A percentile compares a stretch with the other conserved stretches of the same genome.
phyloP scores from a whole-genome alignment of 495 filamentous ascomycete genomes.

The Tuber umbilicatum region DNA sequence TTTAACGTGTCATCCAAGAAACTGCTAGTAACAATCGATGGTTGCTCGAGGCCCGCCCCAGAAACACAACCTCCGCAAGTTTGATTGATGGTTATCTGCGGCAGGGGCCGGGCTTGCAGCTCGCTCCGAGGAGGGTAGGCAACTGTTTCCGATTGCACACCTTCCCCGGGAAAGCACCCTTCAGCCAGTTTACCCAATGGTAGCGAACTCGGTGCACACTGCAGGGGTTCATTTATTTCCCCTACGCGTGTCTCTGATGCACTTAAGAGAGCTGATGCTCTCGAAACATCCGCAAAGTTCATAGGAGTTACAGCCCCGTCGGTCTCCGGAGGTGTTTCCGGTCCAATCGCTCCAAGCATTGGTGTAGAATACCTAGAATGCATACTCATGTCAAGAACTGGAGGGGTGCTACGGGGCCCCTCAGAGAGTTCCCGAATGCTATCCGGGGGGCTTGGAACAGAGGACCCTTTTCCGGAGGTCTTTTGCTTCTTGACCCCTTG shows the following conservation, averaged over 20 bases:
- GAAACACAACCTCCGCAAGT: neutral
- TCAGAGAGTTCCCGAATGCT: constrained; percentile 34
- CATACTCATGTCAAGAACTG: neutral
- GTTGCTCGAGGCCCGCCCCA: neutral
- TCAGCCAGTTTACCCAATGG: neutral
- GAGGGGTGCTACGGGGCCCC: constrained; percentile 10
- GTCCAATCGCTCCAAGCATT: neutral
- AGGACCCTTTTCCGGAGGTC: constrained; percentile 12
- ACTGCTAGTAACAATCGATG: neutral
- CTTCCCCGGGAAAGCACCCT: neutral
- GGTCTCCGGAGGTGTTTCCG: constrained; percentile 19
- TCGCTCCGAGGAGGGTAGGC: neutral
- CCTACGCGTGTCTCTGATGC: neutral
- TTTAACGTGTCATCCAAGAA: neutral
- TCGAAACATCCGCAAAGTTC: neutral
- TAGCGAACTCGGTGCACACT: neutral
- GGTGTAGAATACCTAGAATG: neutral
- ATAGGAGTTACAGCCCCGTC: constrained; percentile 18
- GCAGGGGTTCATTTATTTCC: neutral
- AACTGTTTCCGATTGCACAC: neutral
- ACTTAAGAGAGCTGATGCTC: neutral
- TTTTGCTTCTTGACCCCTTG: constrained; percentile 14
- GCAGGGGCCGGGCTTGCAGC: neutral
- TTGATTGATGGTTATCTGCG: neutral
- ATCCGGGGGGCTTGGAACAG: constrained; percentile 34